These are phyloP conservation scores for Volvox carteri DNA, from an alignment of 163 green algal genomes.

Conservation along the genomic window DNA sequence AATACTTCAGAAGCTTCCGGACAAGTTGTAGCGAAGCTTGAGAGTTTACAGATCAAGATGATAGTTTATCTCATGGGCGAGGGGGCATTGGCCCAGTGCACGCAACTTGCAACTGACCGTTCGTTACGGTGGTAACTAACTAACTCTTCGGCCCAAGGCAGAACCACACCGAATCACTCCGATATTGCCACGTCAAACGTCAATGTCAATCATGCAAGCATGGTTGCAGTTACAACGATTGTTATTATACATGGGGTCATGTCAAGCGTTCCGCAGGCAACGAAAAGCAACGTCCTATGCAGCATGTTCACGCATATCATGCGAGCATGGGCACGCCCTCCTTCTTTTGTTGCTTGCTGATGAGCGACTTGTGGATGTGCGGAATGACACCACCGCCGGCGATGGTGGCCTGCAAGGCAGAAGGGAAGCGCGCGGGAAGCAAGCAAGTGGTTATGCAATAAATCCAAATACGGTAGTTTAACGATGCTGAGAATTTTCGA, in stretches of 20 bases:
- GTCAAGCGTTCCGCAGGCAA: neutral
- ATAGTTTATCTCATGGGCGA: neutral
- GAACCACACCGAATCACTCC: too few relatives aligned
- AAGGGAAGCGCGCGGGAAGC: neutral
- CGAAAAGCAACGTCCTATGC: neutral
- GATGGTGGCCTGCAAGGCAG: slow-evolving; percentile 93
- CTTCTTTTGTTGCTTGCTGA: slow-evolving; percentile 93
- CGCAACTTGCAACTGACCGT: neutral
- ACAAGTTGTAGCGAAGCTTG: neutral
- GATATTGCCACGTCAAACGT: too few relatives aligned
- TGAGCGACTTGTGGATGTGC: slow-evolving; percentile 99
- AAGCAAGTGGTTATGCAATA: neutral
- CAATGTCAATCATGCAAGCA: too few relatives aligned
- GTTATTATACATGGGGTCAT: too few relatives aligned
- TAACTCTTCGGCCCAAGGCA: too few relatives aligned
- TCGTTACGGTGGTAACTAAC: neutral
- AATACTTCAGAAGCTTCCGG: slow-evolving; percentile 77
- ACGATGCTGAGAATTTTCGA: too few relatives aligned
- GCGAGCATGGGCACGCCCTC: slow-evolving; percentile 39
- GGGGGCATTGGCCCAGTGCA: neutral
- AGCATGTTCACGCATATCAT: neutral
- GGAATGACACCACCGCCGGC: slow-evolving; percentile 99
- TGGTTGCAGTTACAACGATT: too few relatives aligned
- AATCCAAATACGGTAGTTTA: too few relatives aligned
- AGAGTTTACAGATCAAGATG: slow-evolving; percentile 7